phyloP scores from a whole-genome alignment of 768 basidiomycete species.

The Sporobolomyces pararoseus region DNA sequence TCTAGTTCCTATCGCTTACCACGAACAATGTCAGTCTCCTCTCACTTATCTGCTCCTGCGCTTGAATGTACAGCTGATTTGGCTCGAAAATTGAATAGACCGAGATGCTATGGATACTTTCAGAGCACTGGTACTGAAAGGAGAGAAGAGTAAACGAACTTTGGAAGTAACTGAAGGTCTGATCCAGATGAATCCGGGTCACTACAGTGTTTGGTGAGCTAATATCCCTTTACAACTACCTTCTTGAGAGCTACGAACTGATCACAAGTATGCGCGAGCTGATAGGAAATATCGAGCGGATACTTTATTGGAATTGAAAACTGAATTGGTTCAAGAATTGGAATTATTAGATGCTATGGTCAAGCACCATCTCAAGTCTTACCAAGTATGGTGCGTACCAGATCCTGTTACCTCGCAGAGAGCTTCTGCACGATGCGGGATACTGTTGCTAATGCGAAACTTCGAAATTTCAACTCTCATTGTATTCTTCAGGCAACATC shows the following conservation, averaged over 20 bases:
- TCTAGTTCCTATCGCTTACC: conserved; percentile 88
- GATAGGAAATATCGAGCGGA: conserved; percentile 90
- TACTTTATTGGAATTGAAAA: conserved; percentile 66
- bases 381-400: conserved; percentile 83
- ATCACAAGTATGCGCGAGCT: neutral
- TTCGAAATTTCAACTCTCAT: too few relatives aligned
- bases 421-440: too few relatives aligned
- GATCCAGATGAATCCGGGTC: conserved; percentile 88
- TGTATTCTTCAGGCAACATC: conserved; percentile 51
- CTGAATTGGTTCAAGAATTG: conserved; percentile 72
- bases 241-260: too few relatives aligned
- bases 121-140: conserved; percentile 69
- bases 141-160: conserved; percentile 75
- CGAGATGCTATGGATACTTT: conserved; percentile 91
- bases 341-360: conserved; percentile 82
- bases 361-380: conserved; percentile 79
- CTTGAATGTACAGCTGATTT: conserved; percentile 2
- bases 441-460: too few relatives aligned
- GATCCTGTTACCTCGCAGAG: too few relatives aligned
- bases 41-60: conserved; percentile 23
- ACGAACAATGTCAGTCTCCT: conserved; percentile 69
- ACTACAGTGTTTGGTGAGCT: conserved; percentile 90
- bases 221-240: too few relatives aligned
- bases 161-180: conserved; percentile 82
- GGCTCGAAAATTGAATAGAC: conserved; percentile 56